Evolutionary conservation across 257 asterid species (phyloP).

Genomic region (Penstemon eatonii): DNA sequence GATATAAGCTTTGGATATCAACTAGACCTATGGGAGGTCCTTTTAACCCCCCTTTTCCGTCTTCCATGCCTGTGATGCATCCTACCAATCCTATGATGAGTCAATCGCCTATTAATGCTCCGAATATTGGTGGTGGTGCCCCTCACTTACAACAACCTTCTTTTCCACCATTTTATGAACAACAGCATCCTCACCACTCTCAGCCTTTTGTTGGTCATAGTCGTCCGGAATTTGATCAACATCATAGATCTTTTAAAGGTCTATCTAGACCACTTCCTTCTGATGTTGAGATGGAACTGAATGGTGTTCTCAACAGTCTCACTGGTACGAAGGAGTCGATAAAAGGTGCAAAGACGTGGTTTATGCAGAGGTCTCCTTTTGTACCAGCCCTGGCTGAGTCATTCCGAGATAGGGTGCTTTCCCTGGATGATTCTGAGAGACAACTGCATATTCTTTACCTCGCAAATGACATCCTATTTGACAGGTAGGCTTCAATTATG

Average conservation of each 20-base stretch:
- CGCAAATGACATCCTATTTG: conserved; percentile 94
- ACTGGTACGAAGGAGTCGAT: conserved; percentile 97
- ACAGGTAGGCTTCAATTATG: conserved; percentile 54
- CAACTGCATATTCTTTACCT: conserved; percentile 89
- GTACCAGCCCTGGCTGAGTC: conserved; percentile 83
- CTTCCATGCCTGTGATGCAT: conserved; percentile 71
- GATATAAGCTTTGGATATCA: conserved; percentile 75
- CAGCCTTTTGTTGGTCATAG: conserved; percentile 58
- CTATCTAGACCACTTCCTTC: conserved; percentile 85
- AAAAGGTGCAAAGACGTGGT: conserved; percentile 96
- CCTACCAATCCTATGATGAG: conserved; percentile 86
- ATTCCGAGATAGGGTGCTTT: conserved; percentile 73
- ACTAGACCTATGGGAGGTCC: conserved; percentile 66
- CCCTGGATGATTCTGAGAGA: conserved; percentile 89
- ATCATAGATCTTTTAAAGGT: conserved; percentile 64
- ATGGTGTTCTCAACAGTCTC: conserved; percentile 75
- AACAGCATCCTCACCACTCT: conserved; percentile 67
- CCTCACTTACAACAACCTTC: conserved; percentile 72
- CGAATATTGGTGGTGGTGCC: conserved; percentile 60
- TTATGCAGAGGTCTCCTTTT: conserved; percentile 92
- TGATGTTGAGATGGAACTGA: conserved; percentile 89
- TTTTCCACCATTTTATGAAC: conserved; percentile 71
- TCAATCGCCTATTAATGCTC: conserved; percentile 60
- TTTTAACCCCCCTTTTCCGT: conserved; percentile 65
- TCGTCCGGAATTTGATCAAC: conserved; percentile 74